Conservation (phyloP, 1,284 basidiomycete genomes). For the Cryptococcus sp. region DNA sequence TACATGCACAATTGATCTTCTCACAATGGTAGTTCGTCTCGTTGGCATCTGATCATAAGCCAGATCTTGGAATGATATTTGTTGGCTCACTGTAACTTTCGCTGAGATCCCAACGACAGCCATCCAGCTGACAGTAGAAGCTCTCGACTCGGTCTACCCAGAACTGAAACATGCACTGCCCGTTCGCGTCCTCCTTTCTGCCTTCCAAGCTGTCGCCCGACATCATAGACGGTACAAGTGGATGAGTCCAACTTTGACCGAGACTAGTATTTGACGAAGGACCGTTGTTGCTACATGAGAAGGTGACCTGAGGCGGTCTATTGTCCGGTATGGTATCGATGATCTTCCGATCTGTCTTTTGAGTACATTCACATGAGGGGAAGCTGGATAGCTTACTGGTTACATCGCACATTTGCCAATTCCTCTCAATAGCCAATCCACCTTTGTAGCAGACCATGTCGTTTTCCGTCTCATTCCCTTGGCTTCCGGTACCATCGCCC, state of each 20-base stretch:
- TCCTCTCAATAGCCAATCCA: conserved; percentile 83
- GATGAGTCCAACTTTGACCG: conserved; percentile 9
- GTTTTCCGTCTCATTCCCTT: conserved; percentile 50
- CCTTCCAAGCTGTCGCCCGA: not conserved
- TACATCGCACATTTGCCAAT: conserved; percentile 96
- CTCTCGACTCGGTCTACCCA: conserved; percentile 93
- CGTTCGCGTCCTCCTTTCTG: conserved; percentile 19
- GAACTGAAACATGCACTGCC: conserved; percentile 89
- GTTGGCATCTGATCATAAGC: conserved; percentile 55
- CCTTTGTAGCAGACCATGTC: conserved; percentile 94
- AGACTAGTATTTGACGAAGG: conserved; percentile 26
- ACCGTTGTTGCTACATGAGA: conserved; percentile 62
- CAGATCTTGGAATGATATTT: not conserved
- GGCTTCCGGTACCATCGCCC: conserved; percentile 48
- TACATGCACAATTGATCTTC: conserved; percentile 81
- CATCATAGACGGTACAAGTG: conserved; percentile 17
- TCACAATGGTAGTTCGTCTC: conserved; percentile 72
- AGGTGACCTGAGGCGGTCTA: conserved; percentile 84
- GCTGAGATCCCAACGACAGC: conserved; percentile 45
- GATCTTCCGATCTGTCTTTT: conserved; percentile 70
- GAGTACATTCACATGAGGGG: not conserved
- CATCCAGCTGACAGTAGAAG: conserved; percentile 84
- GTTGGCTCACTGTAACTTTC: conserved; percentile 25
- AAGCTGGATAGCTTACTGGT: conserved; percentile 63
- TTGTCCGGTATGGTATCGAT: conserved; percentile 81